Percentiles rank a stretch among this genome's conserved stretches.
Conservation (phyloP, 2,329 filamentous ascomycete species). For the Didymellaceae sp. region DNA sequence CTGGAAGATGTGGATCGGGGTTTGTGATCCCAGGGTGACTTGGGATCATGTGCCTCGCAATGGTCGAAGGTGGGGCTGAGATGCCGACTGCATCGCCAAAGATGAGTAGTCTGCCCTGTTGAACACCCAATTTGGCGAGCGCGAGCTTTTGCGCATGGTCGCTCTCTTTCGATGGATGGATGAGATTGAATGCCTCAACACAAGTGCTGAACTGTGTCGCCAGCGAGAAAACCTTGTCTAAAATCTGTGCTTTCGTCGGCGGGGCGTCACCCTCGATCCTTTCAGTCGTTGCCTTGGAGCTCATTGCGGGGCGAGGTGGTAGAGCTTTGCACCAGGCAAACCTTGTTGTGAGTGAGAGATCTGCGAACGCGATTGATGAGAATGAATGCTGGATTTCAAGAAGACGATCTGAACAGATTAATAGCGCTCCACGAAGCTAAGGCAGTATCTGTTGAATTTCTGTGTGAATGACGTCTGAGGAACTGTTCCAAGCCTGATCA, state of each 20-base stretch:
- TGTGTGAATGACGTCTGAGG: slow-evolving; percentile 39
- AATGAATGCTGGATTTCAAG: background rate
- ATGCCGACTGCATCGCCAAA: slow-evolving; percentile 58
- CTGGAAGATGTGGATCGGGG: slow-evolving; percentile 53
- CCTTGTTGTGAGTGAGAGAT: background rate
- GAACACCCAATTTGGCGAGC: slow-evolving; percentile 53
- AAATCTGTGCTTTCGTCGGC: slow-evolving; percentile 41
- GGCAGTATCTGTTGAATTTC: slow-evolving; percentile 11
- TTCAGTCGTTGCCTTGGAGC: slow-evolving; percentile 26
- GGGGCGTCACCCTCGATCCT: slow-evolving; percentile 26
- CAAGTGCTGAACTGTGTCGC: slow-evolving; percentile 56
- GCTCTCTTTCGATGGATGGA: slow-evolving; percentile 52
- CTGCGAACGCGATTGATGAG: background rate
- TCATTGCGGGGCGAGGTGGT: slow-evolving; percentile 38
- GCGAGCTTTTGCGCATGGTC: slow-evolving; percentile 53
- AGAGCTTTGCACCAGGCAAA: slow-evolving; percentile 11
- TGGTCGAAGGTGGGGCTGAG: slow-evolving; percentile 51
- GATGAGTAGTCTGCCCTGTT: slow-evolving; percentile 56
- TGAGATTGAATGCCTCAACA: slow-evolving; percentile 56
- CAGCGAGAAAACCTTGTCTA: slow-evolving; percentile 51
- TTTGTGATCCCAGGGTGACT: slow-evolving; percentile 53
- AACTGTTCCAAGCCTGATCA: slow-evolving; percentile 21
- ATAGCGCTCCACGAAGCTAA: slow-evolving; percentile 6
- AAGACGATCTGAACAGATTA: background rate
- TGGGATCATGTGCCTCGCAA: slow-evolving; percentile 54